A percentile compares a stretch with the other conserved stretches of the same genome.
phyloP scores from a whole-genome alignment of 768 basidiomycete species.

The Punctularia strigosozonata region DNA sequence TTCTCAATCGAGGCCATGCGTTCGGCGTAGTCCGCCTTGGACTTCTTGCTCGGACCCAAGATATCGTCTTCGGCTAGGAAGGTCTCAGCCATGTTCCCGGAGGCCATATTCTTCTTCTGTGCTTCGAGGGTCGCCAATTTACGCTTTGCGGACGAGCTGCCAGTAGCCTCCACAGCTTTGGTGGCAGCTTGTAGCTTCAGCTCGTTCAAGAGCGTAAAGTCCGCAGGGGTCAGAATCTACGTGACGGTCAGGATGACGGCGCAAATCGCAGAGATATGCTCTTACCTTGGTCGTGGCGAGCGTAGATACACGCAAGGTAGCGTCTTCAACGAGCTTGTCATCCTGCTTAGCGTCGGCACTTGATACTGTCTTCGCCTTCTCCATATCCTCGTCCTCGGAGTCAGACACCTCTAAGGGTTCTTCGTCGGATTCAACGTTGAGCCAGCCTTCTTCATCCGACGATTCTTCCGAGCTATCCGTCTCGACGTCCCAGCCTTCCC shows the following conservation, averaged over 20 bases:
- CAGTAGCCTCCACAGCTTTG: constrained; percentile 48
- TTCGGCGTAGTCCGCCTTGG: constrained; percentile 88
- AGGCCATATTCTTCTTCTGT: constrained; percentile 36
- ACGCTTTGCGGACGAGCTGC: constrained; percentile 72
- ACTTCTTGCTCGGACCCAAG: constrained; percentile 86
- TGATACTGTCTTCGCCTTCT: constrained; percentile 9
- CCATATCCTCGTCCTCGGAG: constrained; percentile 60
- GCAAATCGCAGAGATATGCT: background rate
- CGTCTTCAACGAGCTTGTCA: constrained; percentile 14
- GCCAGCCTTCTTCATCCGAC: constrained; percentile 63
- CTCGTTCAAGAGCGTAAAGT: constrained; percentile 87
- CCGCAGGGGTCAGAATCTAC: constrained; percentile 94
- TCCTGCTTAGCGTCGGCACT: constrained; percentile 14
- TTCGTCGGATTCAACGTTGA: constrained; percentile 63
- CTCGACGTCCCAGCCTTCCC: constrained; percentile 87
- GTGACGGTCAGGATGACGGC: background rate
- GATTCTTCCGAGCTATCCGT: constrained; percentile 48
- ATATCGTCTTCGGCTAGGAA: constrained; percentile 90
- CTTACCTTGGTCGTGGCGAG: constrained; percentile 73
- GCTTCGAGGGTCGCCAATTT: constrained; percentile 79
- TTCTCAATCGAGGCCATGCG: constrained; percentile 86
- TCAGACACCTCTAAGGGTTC: constrained; percentile 71
- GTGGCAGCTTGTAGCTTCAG: constrained; percentile 72
- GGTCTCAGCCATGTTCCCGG: constrained; percentile 32
- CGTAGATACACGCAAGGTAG: constrained; percentile 38